These are phyloP conservation scores for Penicillium brevicompactum DNA, from an alignment of 2,329 filamentous ascomycete genomes.

Conservation along the genomic window DNA sequence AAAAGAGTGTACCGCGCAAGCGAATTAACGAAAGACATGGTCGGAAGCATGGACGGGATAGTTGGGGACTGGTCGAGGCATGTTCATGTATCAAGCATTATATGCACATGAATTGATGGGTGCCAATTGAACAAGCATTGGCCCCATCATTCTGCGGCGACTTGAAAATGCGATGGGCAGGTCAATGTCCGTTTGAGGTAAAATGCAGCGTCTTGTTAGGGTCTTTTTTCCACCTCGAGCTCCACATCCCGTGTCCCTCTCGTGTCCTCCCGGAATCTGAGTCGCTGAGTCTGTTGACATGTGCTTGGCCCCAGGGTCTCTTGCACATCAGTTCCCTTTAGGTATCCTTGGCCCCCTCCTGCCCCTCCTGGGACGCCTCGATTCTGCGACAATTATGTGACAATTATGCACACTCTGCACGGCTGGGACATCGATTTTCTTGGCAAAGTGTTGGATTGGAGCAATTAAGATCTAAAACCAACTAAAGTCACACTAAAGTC, in stretches of 20 bases:
- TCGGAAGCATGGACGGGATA: not conserved
- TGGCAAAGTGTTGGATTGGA: not conserved
- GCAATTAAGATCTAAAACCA: not conserved
- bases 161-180: not conserved
- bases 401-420: not conserved
- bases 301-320: not conserved
- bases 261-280: not conserved
- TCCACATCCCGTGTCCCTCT: not conserved
- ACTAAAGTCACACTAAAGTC: not conserved
- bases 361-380: not conserved
- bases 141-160: not conserved
- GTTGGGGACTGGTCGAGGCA: not conserved
- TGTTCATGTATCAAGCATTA: not conserved
- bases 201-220: not conserved
- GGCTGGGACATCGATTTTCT: not conserved
- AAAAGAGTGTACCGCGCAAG: slow-evolving; percentile 1
- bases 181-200: not conserved
- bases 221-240: not conserved
- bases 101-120: not conserved
- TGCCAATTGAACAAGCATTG: not conserved
- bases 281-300: not conserved
- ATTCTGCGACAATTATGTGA: not conserved
- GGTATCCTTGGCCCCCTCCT: not conserved
- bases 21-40: not conserved
- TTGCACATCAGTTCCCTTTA: not conserved